Conservation (phyloP, 2,329 filamentous ascomycete species). For the Arthrobotrys megalospora region DNA sequence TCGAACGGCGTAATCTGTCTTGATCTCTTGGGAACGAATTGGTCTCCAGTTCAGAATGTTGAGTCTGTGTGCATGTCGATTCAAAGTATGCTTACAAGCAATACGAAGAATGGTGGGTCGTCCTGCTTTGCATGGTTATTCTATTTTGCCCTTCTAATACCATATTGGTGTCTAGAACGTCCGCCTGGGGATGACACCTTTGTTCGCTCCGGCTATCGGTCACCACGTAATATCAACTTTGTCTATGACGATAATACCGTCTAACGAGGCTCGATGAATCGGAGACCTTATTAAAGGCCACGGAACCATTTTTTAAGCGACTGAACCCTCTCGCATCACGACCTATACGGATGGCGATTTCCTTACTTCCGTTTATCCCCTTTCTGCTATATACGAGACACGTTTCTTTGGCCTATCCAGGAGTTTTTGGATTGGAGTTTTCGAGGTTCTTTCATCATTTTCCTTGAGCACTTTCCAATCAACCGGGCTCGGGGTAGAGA, state of each 20-base stretch:
- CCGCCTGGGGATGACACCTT: slow-evolving; percentile 93
- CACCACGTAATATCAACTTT: slow-evolving; percentile 91
- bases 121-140: background rate
- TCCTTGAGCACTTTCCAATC: slow-evolving; percentile 26
- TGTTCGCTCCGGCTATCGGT: slow-evolving; percentile 79
- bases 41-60: slow-evolving; percentile 97
- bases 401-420: slow-evolving; percentile 42
- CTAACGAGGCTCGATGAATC: slow-evolving; percentile 66
- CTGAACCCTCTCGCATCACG: background rate
- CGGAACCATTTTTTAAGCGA: background rate
- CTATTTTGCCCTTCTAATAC: slow-evolving; percentile 21
- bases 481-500: slow-evolving; percentile 36
- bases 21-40: slow-evolving; percentile 86
- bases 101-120: slow-evolving; percentile 79
- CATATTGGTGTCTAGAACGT: slow-evolving; percentile 71
- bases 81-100: slow-evolving; percentile 98
- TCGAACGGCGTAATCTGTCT: slow-evolving; percentile 99
- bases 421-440: slow-evolving; percentile 58
- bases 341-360: slow-evolving; percentile 3
- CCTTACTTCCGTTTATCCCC: background rate
- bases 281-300: background rate
- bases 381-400: slow-evolving; percentile 21
- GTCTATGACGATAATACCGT: slow-evolving; percentile 92
- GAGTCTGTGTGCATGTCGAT: slow-evolving; percentile 97
- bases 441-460: slow-evolving; percentile 27